Conservation (phyloP, 2,329 filamentous ascomycete species). For the Helotiales sp. region DNA sequence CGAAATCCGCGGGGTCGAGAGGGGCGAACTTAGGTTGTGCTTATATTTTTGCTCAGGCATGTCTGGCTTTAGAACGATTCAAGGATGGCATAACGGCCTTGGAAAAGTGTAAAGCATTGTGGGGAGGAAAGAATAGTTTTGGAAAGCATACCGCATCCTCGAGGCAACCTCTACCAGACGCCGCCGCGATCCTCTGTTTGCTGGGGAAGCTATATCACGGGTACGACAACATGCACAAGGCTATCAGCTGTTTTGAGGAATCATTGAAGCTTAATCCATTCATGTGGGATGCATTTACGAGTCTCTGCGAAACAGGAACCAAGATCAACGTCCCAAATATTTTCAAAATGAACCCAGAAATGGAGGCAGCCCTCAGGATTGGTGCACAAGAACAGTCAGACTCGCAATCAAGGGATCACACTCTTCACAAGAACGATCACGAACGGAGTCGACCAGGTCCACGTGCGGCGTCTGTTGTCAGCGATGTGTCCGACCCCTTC, state of each 20-base stretch:
- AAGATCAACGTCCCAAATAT: constrained; percentile 83
- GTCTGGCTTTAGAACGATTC: constrained; percentile 76
- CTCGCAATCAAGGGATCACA: constrained; percentile 31
- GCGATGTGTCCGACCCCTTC: constrained; percentile 43
- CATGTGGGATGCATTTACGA: constrained; percentile 96
- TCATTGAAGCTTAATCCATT: constrained; percentile 90
- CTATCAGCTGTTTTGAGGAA: constrained; percentile 85
- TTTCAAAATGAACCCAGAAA: constrained; percentile 75
- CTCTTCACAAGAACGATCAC: constrained; percentile 31
- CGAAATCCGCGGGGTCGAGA: constrained; percentile 71
- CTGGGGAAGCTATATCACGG: constrained; percentile 86
- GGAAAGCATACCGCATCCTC: constrained; percentile 82
- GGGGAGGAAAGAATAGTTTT: constrained; percentile 76
- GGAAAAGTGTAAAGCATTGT: constrained; percentile 79
- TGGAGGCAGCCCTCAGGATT: constrained; percentile 55
- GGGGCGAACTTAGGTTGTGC: constrained; percentile 83
- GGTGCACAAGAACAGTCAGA: constrained; percentile 34
- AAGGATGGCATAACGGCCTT: constrained; percentile 82
- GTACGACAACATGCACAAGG: constrained; percentile 81
- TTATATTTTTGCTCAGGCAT: constrained; percentile 91
- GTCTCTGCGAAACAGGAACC: constrained; percentile 85
- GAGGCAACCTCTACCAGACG: constrained; percentile 78
- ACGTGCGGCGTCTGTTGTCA: constrained; percentile 35
- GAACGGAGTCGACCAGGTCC: constrained; percentile 36
- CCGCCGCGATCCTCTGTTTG: constrained; percentile 80